These are phyloP conservation scores for Coemansia aciculifera DNA, from an alignment of 192 early-diverging fungal species.

Conservation along the genomic window DNA sequence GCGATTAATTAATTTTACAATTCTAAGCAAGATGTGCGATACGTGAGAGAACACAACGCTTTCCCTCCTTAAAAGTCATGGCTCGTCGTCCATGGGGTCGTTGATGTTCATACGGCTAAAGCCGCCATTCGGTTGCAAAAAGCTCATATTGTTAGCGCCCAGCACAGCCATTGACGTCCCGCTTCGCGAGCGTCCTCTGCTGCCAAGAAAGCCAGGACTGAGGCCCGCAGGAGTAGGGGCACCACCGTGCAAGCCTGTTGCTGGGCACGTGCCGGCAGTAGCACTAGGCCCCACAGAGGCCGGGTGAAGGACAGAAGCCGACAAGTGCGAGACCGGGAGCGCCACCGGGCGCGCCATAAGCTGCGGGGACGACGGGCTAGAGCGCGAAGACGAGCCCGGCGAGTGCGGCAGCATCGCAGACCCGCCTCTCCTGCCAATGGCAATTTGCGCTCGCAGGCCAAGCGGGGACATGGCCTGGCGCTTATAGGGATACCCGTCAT, in stretches of 20 bases:
- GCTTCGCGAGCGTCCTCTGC: slow-evolving; percentile 41
- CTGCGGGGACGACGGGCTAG: slow-evolving; percentile 35
- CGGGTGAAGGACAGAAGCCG: neutral
- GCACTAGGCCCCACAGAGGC: neutral
- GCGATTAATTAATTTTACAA: neutral
- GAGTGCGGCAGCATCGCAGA: slow-evolving; percentile 1
- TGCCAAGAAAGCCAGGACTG: slow-evolving; percentile 4
- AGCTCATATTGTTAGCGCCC: slow-evolving; percentile 11
- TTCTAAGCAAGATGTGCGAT: too few relatives aligned
- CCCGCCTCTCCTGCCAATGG: slow-evolving; percentile 15
- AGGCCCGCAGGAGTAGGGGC: neutral
- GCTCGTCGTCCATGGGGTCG: slow-evolving; percentile 27
- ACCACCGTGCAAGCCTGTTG: neutral
- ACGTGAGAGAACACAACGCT: too few relatives aligned
- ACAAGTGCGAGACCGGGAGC: slow-evolving; percentile 4
- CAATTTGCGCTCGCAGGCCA: slow-evolving; percentile 39
- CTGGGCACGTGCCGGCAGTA: slow-evolving; percentile 23
- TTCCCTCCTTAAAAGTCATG: neutral
- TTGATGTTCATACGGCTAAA: slow-evolving; percentile 54
- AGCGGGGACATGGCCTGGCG: slow-evolving; percentile 53
- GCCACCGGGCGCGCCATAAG: slow-evolving; percentile 22
- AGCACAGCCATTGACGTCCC: slow-evolving; percentile 20
- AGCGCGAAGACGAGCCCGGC: slow-evolving; percentile 14
- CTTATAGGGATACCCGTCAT: slow-evolving; percentile 41
- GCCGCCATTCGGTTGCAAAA: slow-evolving; percentile 45